Conservation (phyloP, 2,329 filamentous ascomycete species). For the Lasiodiplodia hormozganensis region DNA sequence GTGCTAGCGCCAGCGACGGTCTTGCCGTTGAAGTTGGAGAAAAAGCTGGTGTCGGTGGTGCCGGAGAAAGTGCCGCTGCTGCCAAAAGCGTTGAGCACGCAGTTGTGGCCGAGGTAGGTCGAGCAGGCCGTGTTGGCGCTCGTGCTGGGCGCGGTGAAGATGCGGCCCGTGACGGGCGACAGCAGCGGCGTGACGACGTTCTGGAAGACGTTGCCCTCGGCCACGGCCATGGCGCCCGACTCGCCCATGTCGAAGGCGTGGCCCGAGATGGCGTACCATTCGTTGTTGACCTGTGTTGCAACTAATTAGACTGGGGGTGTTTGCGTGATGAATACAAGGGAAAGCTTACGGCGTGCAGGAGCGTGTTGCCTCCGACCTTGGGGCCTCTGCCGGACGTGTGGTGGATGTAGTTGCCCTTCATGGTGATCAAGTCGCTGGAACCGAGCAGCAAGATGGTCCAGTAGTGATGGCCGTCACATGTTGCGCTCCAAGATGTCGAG, state of each 20-base stretch:
- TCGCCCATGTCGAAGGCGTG: conserved; percentile 63
- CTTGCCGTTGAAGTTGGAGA: conserved; percentile 61
- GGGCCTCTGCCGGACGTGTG: conserved; percentile 63
- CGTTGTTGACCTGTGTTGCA: conserved; percentile 64
- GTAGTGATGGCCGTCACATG: conserved; percentile 66
- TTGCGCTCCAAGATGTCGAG: conserved; percentile 60
- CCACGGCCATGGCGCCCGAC: conserved; percentile 52
- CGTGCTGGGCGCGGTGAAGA: conserved; percentile 44
- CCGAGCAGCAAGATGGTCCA: conserved; percentile 66
- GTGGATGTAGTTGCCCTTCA: conserved; percentile 68
- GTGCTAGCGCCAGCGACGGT: conserved; percentile 56
- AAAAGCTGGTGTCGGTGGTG: conserved; percentile 53
- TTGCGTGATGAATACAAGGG: too few species aligned
- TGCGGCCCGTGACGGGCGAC: conserved; percentile 50
- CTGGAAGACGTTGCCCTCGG: conserved; percentile 66
- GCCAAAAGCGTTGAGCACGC: conserved; percentile 56
- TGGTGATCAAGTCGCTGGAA: conserved; percentile 61
- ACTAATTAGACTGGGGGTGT: neutral
- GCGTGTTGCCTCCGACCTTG: conserved; percentile 63
- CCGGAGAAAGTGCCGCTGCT: conserved; percentile 39
- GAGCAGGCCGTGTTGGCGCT: conserved; percentile 53
- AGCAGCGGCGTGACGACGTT: conserved; percentile 55
- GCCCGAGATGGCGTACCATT: conserved; percentile 61
- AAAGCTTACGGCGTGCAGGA: conserved; percentile 57
- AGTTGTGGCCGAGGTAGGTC: conserved; percentile 56